Percentiles rank a stretch among this genome's conserved stretches.
Evolutionary conservation across 257 asterid species (phyloP).

Genomic region (Solanum arcanum): DNA sequence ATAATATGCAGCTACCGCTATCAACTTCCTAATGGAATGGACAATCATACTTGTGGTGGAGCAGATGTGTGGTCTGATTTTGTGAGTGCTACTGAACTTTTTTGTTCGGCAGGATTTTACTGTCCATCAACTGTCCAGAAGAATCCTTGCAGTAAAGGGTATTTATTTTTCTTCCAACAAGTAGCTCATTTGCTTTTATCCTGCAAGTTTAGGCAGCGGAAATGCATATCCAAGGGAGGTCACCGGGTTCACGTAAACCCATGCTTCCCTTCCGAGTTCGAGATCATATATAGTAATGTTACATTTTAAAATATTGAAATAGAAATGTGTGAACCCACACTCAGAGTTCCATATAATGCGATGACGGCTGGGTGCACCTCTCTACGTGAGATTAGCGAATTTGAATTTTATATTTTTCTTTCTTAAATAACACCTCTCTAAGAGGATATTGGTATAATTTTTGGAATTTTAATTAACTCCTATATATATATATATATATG

Average conservation of each 20-base stretch:
- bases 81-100: conserved; percentile 36
- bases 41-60: conserved; percentile 82
- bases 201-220: not conserved
- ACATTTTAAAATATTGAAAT: not conserved
- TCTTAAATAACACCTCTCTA: not conserved
- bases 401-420: too few relatives aligned
- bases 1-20: conserved; percentile 51
- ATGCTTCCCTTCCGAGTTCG: not conserved
- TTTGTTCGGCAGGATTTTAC: conserved; percentile 75
- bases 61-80: conserved; percentile 83
- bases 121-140: conserved; percentile 58
- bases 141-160: conserved; percentile 67
- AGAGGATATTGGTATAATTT: not conserved
- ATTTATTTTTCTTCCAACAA: conserved; percentile 16
- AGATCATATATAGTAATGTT: not conserved
- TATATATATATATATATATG: too few relatives aligned
- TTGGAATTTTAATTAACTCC: not conserved
- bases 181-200: not conserved
- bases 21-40: conserved; percentile 47
- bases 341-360: not conserved
- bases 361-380: not conserved
- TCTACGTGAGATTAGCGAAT: not conserved
- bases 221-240: not conserved
- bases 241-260: not conserved
- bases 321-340: not conserved